phyloP scores from a whole-genome alignment of 805 yeast genomes.

The Helenozyma baotianmanensis region DNA sequence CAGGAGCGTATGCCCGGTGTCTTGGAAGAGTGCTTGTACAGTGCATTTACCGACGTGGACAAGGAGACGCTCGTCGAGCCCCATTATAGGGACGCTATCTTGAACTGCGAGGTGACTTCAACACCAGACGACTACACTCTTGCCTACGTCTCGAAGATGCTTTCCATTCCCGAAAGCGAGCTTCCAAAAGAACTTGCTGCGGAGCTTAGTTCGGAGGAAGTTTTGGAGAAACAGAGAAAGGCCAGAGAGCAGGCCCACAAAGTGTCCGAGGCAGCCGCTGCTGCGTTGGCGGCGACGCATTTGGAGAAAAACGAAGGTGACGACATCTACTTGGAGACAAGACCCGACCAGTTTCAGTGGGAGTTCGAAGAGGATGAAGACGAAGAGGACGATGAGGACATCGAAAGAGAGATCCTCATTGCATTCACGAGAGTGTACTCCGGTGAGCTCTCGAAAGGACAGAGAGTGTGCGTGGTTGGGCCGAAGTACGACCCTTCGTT shows the following conservation, averaged over 20 bases:
- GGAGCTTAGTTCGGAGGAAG: constrained; percentile 47
- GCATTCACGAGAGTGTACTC: constrained; percentile 89
- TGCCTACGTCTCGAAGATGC: constrained; percentile 85
- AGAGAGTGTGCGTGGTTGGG: constrained; percentile 68
- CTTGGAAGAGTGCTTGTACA: constrained; percentile 39
- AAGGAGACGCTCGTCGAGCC: constrained; percentile 41
- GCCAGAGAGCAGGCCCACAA: constrained; percentile 75
- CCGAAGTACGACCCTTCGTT: constrained; percentile 77
- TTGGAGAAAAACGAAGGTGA: constrained; percentile 22
- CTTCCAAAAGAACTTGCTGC: constrained; percentile 54
- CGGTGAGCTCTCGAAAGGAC: constrained; percentile 76
- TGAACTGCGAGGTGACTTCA: constrained; percentile 52
- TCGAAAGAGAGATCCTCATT: constrained; percentile 60
- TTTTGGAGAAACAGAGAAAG: constrained; percentile 55
- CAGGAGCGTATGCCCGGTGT: constrained; percentile 62
- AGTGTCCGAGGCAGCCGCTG: constrained; percentile 33
- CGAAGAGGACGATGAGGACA: constrained; percentile 41
- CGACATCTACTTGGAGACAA: constrained; percentile 21
- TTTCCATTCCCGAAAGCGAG: constrained; percentile 79
- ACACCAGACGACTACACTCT: constrained; percentile 50
- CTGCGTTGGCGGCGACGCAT: constrained; percentile 17
- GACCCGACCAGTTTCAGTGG: constrained; percentile 39
- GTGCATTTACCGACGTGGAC: constrained; percentile 47
- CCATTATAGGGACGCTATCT: constrained; percentile 51
- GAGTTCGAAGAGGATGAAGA: constrained; percentile 50